phyloP scores from a whole-genome alignment of 495 filamentous ascomycete genomes.

The Hypoxylon trugodes region DNA sequence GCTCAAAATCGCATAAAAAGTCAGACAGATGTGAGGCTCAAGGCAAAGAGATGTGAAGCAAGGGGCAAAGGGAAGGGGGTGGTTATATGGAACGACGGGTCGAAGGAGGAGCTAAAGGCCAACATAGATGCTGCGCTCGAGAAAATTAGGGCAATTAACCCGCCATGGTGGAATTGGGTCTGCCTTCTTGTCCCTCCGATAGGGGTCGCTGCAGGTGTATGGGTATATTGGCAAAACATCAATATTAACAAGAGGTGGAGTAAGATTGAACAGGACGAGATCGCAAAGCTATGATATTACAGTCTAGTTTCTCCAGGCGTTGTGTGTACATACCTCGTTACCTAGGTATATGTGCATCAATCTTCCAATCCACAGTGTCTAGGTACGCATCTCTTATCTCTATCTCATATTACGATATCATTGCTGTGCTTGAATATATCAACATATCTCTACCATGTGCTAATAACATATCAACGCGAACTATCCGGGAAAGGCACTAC shows the following conservation, averaged over 20 bases:
- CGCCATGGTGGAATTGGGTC: slow-evolving; percentile 82
- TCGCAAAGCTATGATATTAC: slow-evolving; percentile 68
- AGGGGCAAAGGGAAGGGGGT: slow-evolving; percentile 70
- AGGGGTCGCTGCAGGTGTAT: slow-evolving; percentile 68
- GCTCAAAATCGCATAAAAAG: slow-evolving; percentile 81
- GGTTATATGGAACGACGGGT: slow-evolving; percentile 88
- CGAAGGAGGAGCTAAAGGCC: slow-evolving; percentile 67
- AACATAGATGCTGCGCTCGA: slow-evolving; percentile 70
- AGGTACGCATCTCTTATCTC: no score
- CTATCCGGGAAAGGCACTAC: no score
- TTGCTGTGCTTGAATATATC: no score
- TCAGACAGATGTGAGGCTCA: slow-evolving; percentile 84
- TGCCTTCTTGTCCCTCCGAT: slow-evolving; percentile 77
- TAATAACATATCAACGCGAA: no score
- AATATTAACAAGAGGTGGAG: slow-evolving; percentile 74
- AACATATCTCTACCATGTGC: no score
- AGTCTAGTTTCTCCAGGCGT: no score
- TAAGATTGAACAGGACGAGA: slow-evolving; percentile 68
- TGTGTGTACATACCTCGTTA: no score
- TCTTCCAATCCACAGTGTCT: no score
- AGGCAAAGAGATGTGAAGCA: slow-evolving; percentile 74
- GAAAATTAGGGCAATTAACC: slow-evolving; percentile 68
- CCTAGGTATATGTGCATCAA: no score
- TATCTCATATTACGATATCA: no score
- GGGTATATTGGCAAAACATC: slow-evolving; percentile 73